Evolutionary conservation across 345 rosid genomes (phyloP).

Genomic region (Erucastrum elatum): DNA sequence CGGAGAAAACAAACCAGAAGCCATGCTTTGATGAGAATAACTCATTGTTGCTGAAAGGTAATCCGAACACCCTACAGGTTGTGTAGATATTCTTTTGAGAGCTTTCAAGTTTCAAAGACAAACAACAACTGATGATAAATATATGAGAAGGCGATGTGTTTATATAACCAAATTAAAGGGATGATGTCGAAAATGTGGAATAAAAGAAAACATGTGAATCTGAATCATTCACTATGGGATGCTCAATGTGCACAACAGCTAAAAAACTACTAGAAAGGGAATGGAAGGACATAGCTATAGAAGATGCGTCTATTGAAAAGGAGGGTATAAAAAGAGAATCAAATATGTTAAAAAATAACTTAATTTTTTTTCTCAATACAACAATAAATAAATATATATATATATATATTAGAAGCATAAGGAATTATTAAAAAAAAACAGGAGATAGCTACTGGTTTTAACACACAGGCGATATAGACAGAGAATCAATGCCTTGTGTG

Average conservation of each 20-base stretch:
- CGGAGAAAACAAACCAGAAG: slow-evolving; percentile 62
- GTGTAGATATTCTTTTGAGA: background rate
- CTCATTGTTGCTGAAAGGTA: slow-evolving; percentile 50
- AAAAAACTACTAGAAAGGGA: slow-evolving; percentile 49
- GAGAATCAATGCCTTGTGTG: slow-evolving; percentile 71
- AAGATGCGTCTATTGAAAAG: slow-evolving; percentile 52
- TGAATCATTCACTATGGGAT: slow-evolving; percentile 43
- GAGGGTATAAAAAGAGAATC: slow-evolving; percentile 40
- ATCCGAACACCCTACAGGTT: background rate
- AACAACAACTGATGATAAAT: slow-evolving; percentile 24
- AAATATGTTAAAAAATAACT: slow-evolving; percentile 22
- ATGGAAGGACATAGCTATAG: slow-evolving; percentile 19
- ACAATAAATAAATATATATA: slow-evolving; percentile 49
- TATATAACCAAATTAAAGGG: slow-evolving; percentile 49
- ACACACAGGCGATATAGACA: slow-evolving; percentile 22
- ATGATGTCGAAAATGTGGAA: slow-evolving; percentile 48
- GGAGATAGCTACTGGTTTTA: slow-evolving; percentile 29
- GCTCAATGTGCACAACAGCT: slow-evolving; percentile 55
- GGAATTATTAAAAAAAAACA: slow-evolving; percentile 35
- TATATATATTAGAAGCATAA: slow-evolving; percentile 29
- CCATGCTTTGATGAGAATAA: slow-evolving; percentile 55
- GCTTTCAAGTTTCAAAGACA: slow-evolving; percentile 8
- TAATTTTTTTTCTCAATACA: background rate
- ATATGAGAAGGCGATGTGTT: slow-evolving; percentile 33
- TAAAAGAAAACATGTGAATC: slow-evolving; percentile 51